Base-by-base conservation (phyloP, 495 filamentous ascomycete genomes). In the Parachaetomium inaequale region DNA sequence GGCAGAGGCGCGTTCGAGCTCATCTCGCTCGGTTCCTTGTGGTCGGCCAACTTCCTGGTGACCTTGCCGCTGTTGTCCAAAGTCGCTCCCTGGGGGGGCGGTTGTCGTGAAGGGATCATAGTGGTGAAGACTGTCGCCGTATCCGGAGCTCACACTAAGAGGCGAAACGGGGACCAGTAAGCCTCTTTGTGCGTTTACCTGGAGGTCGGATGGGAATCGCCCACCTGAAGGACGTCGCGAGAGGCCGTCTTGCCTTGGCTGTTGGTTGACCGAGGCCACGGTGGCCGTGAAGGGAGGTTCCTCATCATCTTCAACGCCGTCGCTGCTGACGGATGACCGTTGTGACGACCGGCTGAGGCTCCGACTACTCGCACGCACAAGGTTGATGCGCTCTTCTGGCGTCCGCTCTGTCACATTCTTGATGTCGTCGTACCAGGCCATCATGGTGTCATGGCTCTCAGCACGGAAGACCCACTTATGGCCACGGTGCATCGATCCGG, bases 381-480 rank as follows among this genome's bases (percentile, higher is more conserved):
- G 97, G 19, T 88, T 91, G 68, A 88, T 88, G 3, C 93, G 86
- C 59, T 95, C 92, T 68, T 95, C 89, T 28, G 92, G 91, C n/a
- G 87, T 91, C 69, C 88, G 90, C 72, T 91, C 91, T 15, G 87
- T 96, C 55, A 98, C 79, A 40, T 80, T 83, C 67, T 91, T 91
- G 64, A 98, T 95, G 69, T 96, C 94, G 46, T 91, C 86, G 72
- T 92, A 96, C 94, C 93, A 96, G 28, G 90, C 89, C 78, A 96
- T 86, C 95, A 98, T 97, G 10, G 91, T 96, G 62, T 96, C 95
- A 74, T 96, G 85, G 34, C 90, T 90, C 74, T 98, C 94, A 11
- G 92, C 92, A 47, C 94, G 86, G 79, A 98, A 98, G 7, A 98
- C 93, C 94, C 94, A 98, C 14, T 91, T 92, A 70, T 98, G 94